A percentile compares a stretch with the other conserved stretches of the same genome.
phyloP scores from a whole-genome alignment of 1,284 basidiomycete genomes.

The Puccinia coronata region DNA sequence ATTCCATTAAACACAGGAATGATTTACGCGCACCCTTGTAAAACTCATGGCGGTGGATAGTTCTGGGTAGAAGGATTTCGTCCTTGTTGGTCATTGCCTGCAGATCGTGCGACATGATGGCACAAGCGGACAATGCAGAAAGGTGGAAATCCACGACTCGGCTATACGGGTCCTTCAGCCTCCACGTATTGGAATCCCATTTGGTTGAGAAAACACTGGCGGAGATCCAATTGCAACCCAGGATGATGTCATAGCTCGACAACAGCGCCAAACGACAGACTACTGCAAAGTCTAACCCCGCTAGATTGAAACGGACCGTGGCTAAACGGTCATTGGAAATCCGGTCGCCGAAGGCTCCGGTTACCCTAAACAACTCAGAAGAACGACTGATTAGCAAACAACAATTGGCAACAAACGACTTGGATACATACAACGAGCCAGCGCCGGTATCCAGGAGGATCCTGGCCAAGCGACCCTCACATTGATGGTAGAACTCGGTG shows the following conservation, averaged over 20 bases:
- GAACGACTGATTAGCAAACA: neutral
- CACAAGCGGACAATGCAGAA: neutral
- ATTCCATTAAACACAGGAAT: neutral
- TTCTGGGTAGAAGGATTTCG: neutral
- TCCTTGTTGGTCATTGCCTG: neutral
- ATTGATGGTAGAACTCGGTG: neutral
- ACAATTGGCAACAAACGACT: too few relatives aligned
- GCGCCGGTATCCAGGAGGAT: too few relatives aligned
- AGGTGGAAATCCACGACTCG: neutral
- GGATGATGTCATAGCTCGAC: neutral
- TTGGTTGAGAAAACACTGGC: neutral
- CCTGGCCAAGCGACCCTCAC: neutral
- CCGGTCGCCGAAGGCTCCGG: neutral
- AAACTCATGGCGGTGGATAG: neutral
- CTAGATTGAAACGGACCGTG: neutral
- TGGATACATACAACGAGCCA: slow-evolving; percentile 16
- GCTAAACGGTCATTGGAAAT: neutral
- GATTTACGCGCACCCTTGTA: neutral
- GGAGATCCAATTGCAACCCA: neutral
- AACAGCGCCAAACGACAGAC: too few relatives aligned
- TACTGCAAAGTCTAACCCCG: neutral
- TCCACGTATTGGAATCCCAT: neutral
- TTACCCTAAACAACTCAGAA: neutral
- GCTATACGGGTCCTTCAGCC: neutral
- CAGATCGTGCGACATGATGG: neutral